Evolutionary conservation across 1,284 basidiomycete species (phyloP).

Genomic region (Heterobasidion occidentale): DNA sequence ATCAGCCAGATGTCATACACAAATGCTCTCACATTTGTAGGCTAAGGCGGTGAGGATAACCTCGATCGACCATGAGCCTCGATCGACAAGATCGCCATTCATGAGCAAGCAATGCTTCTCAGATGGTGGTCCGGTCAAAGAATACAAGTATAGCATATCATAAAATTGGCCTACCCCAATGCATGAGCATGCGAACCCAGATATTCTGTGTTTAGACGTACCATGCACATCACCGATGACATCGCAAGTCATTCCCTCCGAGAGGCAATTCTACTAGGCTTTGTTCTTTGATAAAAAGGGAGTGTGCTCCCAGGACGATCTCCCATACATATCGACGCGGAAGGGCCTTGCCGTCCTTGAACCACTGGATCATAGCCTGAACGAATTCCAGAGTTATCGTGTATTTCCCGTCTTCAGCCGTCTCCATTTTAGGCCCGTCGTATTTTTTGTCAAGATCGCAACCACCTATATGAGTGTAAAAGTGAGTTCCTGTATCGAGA

Average conservation of each 20-base stretch:
- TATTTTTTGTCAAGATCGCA: slow-evolving; percentile 70
- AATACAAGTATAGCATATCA: slow-evolving; percentile 85
- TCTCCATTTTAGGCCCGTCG: slow-evolving; percentile 55
- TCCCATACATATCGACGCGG: slow-evolving; percentile 92
- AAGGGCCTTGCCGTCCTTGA: slow-evolving; percentile 86
- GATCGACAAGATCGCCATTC: slow-evolving; percentile 96
- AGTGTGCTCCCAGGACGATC: slow-evolving; percentile 85
- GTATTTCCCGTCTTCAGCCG: slow-evolving; percentile 54
- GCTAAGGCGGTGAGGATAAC: slow-evolving; percentile 92
- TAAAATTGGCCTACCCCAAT: slow-evolving; percentile 77
- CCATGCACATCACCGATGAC: slow-evolving; percentile 91
- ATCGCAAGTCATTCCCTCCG: slow-evolving; percentile 78
- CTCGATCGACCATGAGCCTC: slow-evolving; percentile 96
- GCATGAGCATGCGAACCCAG: slow-evolving; percentile 1
- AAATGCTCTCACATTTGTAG: slow-evolving; percentile 74
- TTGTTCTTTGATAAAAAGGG: slow-evolving; percentile 70
- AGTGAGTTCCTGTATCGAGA: not conserved
- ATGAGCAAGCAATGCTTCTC: slow-evolving; percentile 82
- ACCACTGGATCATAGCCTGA: slow-evolving; percentile 82
- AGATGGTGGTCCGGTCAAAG: slow-evolving; percentile 79
- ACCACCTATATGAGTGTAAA: slow-evolving; percentile 36
- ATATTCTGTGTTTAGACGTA: slow-evolving; percentile 23
- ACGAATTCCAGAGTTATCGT: slow-evolving; percentile 76
- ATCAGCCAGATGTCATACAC: slow-evolving; percentile 3
- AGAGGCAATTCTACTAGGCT: slow-evolving; percentile 78